Evolutionary conservation across 148 eudicot genomes (phyloP), one percentile per base, ranked within the genome.

Genomic region (Camellia lanceoleosa): DNA sequence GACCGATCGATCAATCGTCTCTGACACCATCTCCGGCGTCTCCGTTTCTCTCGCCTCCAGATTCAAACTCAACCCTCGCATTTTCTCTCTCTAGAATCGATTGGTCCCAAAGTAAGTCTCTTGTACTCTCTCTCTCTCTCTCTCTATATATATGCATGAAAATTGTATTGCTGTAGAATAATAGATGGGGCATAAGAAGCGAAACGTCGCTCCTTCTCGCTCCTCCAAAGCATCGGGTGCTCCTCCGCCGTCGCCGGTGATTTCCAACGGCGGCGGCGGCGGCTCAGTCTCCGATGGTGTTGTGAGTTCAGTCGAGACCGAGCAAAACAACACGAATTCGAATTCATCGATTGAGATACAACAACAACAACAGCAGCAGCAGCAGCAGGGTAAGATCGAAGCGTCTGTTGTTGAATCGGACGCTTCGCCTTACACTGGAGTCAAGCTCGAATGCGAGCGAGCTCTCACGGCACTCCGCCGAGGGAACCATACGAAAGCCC

Each of bases 401-500:
- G 54, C 63, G 68, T 44, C 51, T 41, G 79, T 55, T 8, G 49
- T 42, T 12, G 76, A 82, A 23, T 58, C 75, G 19, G 74, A 58
- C n/a, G 77, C 83, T 72, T 49, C 83, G 18, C 38, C 75, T 10
- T 56, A 74, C 78, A 70, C 83, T 7, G 67, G 70, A 42, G 76
- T 96, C 56, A 93, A 89, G 89, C 55, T 60, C 6, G 98, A 96
- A 64, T 96, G 97, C 70, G 95, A 92, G 85, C 76, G 82, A 18
- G 98, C 98, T 66, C 83, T 92, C 7, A 90, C 79, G n/a, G 86
- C 95, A 0, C 67, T 92, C 43, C 85, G 95, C 1, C 81, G 92
- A 0, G 99, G 99, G 2, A 96, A 91, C 84, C 94, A 92, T 80
- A 90, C 84, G 30, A 93, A 92, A 78, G 89, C 98, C 62, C 81